These are phyloP conservation scores for Xerocomellus intermedius DNA, from an alignment of 768 basidiomycete species.

Conservation along the genomic window DNA sequence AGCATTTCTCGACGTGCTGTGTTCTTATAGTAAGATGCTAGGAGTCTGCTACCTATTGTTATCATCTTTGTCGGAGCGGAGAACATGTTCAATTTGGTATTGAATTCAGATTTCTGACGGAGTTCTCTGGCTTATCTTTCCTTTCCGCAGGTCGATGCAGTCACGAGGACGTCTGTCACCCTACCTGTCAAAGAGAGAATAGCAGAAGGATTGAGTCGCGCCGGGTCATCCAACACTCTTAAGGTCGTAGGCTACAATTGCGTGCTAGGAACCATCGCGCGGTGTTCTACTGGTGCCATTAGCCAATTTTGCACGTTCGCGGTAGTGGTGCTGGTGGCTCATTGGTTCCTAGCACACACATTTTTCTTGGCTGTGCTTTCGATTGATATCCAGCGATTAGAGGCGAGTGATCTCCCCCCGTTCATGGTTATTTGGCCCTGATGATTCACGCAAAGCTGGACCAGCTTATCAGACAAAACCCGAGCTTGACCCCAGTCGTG, in stretches of 20 bases:
- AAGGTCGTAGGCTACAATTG: slow-evolving; percentile 87
- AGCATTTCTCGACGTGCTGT: not conserved
- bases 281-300: slow-evolving; percentile 75
- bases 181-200: slow-evolving; percentile 90
- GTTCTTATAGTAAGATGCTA: slow-evolving; percentile 28
- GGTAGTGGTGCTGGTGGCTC: slow-evolving; percentile 90
- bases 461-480: slow-evolving; percentile 78
- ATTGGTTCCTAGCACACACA: slow-evolving; percentile 96
- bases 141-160: slow-evolving; percentile 68
- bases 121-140: slow-evolving; percentile 24
- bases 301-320: slow-evolving; percentile 93
- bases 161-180: slow-evolving; percentile 80
- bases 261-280: slow-evolving; percentile 73
- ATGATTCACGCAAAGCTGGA: slow-evolving; percentile 54
- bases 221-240: slow-evolving; percentile 88
- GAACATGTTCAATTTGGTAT: slow-evolving; percentile 93
- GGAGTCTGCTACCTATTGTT: slow-evolving; percentile 89
- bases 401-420: slow-evolving; percentile 43
- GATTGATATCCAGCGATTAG: slow-evolving; percentile 93
- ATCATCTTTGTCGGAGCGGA: slow-evolving; percentile 95
- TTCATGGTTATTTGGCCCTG: slow-evolving; percentile 2
- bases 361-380: slow-evolving; percentile 94
- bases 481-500: slow-evolving; percentile 49
- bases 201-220: slow-evolving; percentile 83
- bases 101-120: slow-evolving; percentile 24